phyloP scores from a whole-genome alignment of 306 rosid genomes.

The Sechiopsis laciniata region DNA sequence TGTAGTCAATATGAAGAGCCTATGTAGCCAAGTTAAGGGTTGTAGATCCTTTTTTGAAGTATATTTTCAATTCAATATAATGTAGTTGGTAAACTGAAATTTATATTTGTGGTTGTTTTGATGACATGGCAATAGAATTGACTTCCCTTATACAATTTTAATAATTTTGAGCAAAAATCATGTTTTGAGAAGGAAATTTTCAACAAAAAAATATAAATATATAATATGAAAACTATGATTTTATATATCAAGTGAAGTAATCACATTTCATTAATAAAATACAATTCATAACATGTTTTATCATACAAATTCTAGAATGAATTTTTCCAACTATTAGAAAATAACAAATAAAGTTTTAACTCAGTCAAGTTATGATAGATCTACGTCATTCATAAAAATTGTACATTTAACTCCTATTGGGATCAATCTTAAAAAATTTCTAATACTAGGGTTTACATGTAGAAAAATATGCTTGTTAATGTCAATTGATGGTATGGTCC shows the following conservation, averaged over 20 bases:
- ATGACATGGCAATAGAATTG: background rate
- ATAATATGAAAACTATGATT: no score
- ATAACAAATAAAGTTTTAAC: background rate
- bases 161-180: background rate
- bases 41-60: background rate
- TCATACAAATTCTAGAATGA: no score
- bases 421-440: background rate
- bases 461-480: background rate
- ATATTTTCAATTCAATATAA: background rate
- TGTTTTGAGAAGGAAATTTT: background rate
- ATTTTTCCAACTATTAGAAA: no score
- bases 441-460: background rate
- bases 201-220: no score
- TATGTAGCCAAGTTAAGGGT: background rate
- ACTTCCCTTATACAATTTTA: background rate
- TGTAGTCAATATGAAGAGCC: background rate
- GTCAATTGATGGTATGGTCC: background rate
- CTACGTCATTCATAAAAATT: background rate
- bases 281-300: no score
- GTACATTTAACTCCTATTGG: background rate
- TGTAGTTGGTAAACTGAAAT: background rate
- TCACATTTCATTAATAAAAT: no score
- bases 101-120: background rate
- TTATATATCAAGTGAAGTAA: no score
- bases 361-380: no score